Evolutionary conservation across 106 monocot species (phyloP), one percentile per base, ranked within the genome.

Genomic region (Dioscorea dumetorum): DNA sequence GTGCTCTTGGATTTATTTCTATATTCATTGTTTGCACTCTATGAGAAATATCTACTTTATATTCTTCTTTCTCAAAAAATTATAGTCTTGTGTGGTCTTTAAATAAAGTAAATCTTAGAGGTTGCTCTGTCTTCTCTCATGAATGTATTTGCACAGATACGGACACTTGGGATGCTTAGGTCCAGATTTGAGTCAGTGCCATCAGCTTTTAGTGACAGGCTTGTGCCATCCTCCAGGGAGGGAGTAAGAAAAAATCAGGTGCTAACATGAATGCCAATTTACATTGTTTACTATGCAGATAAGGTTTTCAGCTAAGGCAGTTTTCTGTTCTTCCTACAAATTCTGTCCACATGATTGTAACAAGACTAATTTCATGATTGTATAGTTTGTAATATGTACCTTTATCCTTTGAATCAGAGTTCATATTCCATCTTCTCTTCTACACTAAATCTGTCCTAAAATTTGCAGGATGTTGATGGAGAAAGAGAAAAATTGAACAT

Each of bases 91-190:
- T 22, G 2, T 12, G 22, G 59, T 10, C 22, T 59, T 2, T 5
- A 2, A 59, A 22, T 18, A 5, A 4, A 8, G 1, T 18, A 15
- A 51, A 18, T 54, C 54, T 15, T 16, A n/a, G 54, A 54, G 15
- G 54, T 54, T 19, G 54, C 19, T 54, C 24, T 74, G 18, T 17
- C 17, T 72, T 61, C 18, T 72, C 67, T 74, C 24, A 33, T 22
- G 23, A 24, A 24, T 68, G 41, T 19, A 50, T 41, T 60, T 58
- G 16, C 56, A 57, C 80, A 95, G 95, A 95, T 95, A 66, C 77
- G 95, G 53, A 95, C 95, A n/a, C 84, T 95, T 50, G 95, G 91
- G 24, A 95, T 95, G 95, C 73, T 95, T 73, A 79, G 91, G 57
- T 91, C 95, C 31, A 83, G 95, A 82, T 95, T 95, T 84, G 85